A percentile compares a stretch with the other conserved stretches of the same genome.
phyloP scores from a whole-genome alignment of 768 basidiomycete genomes.

The Pisolithus marmoratus region DNA sequence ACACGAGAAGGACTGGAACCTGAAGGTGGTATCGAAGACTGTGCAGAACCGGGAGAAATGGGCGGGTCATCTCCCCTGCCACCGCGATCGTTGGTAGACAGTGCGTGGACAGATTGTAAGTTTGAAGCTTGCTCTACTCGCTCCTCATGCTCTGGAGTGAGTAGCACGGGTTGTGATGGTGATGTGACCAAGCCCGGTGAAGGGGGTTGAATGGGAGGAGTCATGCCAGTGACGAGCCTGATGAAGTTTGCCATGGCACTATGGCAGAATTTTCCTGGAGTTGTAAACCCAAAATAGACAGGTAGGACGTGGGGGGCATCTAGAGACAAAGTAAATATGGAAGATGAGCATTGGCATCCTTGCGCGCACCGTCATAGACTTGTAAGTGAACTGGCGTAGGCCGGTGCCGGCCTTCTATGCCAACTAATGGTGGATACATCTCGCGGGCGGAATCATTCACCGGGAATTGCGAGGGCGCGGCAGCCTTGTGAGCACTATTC shows the following conservation, averaged over 20 bases:
- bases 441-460: slow-evolving; percentile 37
- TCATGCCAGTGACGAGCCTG: slow-evolving; percentile 56
- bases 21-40: background rate
- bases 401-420: slow-evolving; percentile 46
- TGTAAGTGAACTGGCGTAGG: slow-evolving; percentile 87
- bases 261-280: slow-evolving; percentile 75
- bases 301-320: slow-evolving; percentile 72
- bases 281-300: slow-evolving; percentile 69
- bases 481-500: slow-evolving; percentile 83
- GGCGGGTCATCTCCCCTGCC: background rate
- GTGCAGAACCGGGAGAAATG: background rate
- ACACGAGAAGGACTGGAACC: slow-evolving; percentile 7
- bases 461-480: slow-evolving; percentile 67
- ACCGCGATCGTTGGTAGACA: slow-evolving; percentile 5
- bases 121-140: background rate
- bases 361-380: slow-evolving; percentile 71
- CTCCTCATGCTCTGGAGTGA: slow-evolving; percentile 5
- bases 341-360: slow-evolving; percentile 17
- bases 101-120: slow-evolving; percentile 1
- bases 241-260: slow-evolving; percentile 69
- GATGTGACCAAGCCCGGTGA: slow-evolving; percentile 6
- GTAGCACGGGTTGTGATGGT: background rate
- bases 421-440: slow-evolving; percentile 53
- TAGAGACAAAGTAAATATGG: slow-evolving; percentile 19
- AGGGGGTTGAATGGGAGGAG: slow-evolving; percentile 6